Evolutionary conservation across 805 yeast species (phyloP).

Genomic region (Teunomyces barrocoloradensis): DNA sequence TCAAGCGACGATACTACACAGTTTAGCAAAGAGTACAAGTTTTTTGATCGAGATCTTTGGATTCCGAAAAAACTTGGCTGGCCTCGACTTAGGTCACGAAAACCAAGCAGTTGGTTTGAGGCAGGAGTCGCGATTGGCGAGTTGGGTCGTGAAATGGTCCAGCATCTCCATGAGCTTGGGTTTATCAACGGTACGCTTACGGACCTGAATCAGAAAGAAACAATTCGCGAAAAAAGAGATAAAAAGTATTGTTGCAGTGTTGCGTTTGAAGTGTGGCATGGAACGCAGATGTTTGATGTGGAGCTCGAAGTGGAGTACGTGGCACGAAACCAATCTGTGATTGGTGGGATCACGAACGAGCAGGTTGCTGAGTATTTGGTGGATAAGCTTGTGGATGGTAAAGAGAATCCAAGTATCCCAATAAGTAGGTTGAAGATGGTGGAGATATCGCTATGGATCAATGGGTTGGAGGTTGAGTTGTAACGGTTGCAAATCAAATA

Average conservation of each 20-base stretch:
- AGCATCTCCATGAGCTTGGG: slow-evolving; percentile 12
- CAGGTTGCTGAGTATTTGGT: slow-evolving; percentile 13
- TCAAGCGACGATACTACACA: not conserved
- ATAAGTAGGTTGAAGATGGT: not conserved
- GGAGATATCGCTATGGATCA: not conserved
- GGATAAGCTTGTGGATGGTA: slow-evolving; percentile 10
- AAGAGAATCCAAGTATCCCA: not conserved
- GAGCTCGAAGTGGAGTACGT: slow-evolving; percentile 9
- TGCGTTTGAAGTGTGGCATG: slow-evolving; percentile 6
- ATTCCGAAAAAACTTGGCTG: not conserved
- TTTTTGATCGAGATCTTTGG: not conserved
- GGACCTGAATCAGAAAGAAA: not conserved
- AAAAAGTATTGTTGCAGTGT: slow-evolving; percentile 12
- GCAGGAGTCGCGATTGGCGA: not conserved
- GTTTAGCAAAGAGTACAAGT: not conserved
- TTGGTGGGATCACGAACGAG: slow-evolving; percentile 9
- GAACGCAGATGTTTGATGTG: slow-evolving; percentile 6
- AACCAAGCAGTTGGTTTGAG: not conserved
- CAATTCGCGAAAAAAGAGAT: not conserved
- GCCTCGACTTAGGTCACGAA: not conserved
- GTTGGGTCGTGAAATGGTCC: not conserved
- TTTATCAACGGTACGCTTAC: slow-evolving; percentile 5
- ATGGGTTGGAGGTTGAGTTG: not conserved
- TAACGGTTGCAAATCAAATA: not conserved
- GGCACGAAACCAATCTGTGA: not conserved